Percentiles rank a stretch among this genome's conserved stretches.
These are phyloP conservation scores for Rhododendron simsii DNA, from an alignment of 148 eudicot species.

Conservation along the genomic window DNA sequence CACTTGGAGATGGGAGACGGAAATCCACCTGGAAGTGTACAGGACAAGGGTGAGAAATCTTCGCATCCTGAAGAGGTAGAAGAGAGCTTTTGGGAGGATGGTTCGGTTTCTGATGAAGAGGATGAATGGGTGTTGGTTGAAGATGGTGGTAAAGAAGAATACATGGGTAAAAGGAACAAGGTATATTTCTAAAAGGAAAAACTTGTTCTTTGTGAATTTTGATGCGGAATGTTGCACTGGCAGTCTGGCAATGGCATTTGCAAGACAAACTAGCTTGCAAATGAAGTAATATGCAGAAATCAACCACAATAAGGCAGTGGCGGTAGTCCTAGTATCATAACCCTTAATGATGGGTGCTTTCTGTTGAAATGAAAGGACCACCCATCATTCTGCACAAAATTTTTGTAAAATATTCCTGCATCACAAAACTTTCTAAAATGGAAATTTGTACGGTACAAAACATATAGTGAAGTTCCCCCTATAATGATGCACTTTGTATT, in stretches of 20 bases:
- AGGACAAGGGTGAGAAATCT: background rate
- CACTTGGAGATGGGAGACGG: background rate
- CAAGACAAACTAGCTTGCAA: background rate
- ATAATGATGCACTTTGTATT: background rate
- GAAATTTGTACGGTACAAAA: background rate
- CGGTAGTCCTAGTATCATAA: background rate
- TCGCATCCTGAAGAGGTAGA: background rate
- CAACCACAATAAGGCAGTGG: background rate
- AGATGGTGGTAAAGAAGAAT: background rate
- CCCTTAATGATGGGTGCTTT: background rate
- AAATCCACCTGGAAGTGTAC: background rate
- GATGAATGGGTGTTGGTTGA: constrained; percentile 12
- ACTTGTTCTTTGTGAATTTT: background rate
- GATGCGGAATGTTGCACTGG: background rate
- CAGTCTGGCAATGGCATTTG: background rate
- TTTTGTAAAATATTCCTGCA: background rate
- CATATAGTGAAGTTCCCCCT: background rate
- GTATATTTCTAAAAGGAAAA: background rate
- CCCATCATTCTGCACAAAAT: background rate
- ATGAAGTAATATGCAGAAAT: background rate
- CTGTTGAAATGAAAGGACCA: background rate
- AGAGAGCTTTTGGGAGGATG: background rate
- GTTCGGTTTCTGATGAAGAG: background rate
- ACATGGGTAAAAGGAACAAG: background rate
- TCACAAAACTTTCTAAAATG: background rate